These are phyloP conservation scores for Aspergillus incahuasiensis DNA, from an alignment of 495 filamentous ascomycete genomes.

Conservation along the genomic window DNA sequence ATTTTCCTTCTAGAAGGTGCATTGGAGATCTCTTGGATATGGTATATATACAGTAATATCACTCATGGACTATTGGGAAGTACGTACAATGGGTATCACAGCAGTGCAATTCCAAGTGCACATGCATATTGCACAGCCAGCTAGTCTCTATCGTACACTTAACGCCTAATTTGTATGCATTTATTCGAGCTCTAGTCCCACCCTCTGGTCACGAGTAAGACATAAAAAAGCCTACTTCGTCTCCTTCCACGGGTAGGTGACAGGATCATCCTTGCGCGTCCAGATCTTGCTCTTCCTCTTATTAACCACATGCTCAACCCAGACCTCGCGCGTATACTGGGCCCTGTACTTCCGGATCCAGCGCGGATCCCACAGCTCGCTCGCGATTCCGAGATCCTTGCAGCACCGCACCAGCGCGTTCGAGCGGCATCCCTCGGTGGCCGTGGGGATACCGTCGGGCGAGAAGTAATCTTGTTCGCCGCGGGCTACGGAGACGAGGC, in stretches of 20 bases:
- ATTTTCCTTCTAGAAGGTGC: no score
- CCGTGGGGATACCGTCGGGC: conserved; percentile 89
- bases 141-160: neutral
- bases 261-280: conserved; percentile 76
- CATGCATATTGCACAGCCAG: neutral
- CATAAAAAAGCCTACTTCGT: conserved; percentile 15
- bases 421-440: conserved; percentile 93
- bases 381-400: conserved; percentile 93
- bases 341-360: conserved; percentile 72
- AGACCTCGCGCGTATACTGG: conserved; percentile 68
- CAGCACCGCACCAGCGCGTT: conserved; percentile 96
- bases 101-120: neutral
- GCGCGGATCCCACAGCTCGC: conserved; percentile 93
- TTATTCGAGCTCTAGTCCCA: no score
- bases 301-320: conserved; percentile 73
- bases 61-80: neutral
- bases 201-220: no score
- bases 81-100: conserved; percentile 2
- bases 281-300: conserved; percentile 89
- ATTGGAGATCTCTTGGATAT: no score
- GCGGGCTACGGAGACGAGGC: conserved; percentile 85
- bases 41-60: neutral
- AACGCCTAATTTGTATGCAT: neutral
- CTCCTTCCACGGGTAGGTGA: conserved; percentile 78
- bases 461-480: conserved; percentile 95